Percentiles rank a stretch among this genome's conserved stretches.
phyloP scores from a whole-genome alignment of 2,329 filamentous ascomycete species.

The Beauveria rudraprayagi region DNA sequence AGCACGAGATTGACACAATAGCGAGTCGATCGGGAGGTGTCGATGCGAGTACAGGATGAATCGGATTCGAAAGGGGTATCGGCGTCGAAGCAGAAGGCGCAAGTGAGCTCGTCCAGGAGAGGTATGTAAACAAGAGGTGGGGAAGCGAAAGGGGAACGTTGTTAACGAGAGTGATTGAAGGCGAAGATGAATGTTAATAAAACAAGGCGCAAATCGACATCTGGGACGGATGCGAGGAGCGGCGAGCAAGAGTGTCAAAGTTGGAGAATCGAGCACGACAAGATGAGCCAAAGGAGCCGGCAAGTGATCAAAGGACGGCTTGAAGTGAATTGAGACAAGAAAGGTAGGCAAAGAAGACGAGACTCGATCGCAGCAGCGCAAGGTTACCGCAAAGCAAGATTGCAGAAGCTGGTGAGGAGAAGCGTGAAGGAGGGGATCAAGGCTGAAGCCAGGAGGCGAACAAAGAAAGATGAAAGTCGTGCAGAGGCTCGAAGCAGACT shows the following conservation, averaged over 20 bases:
- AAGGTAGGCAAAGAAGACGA: background rate
- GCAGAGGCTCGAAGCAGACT: conserved; percentile 9
- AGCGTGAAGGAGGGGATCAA: conserved; percentile 9
- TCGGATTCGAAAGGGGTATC: conserved; percentile 8
- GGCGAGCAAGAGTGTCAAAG: background rate
- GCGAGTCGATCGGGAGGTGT: conserved; percentile 2
- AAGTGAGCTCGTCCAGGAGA: conserved; percentile 6
- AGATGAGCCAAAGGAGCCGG: background rate
- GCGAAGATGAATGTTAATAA: background rate
- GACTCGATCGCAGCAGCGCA: conserved; percentile 10
- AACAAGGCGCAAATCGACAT: conserved; percentile 6
- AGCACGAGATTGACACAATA: background rate
- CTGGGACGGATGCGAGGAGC: background rate
- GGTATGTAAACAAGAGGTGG: background rate
- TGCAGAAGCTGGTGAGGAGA: conserved; percentile 8
- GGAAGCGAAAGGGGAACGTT: conserved; percentile 1
- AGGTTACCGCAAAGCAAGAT: background rate
- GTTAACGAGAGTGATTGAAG: conserved; percentile 11
- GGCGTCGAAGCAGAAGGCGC: conserved; percentile 5
- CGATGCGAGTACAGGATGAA: background rate
- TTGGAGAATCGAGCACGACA: background rate
- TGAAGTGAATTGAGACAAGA: background rate
- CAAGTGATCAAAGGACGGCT: background rate
- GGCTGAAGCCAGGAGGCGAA: conserved; percentile 6
- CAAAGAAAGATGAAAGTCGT: conserved; percentile 4